A percentile compares a stretch with the other conserved stretches of the same genome.
Evolutionary conservation across 2,329 filamentous ascomycete species (phyloP).

Genomic region (Phyllosticta citribraziliensis): DNA sequence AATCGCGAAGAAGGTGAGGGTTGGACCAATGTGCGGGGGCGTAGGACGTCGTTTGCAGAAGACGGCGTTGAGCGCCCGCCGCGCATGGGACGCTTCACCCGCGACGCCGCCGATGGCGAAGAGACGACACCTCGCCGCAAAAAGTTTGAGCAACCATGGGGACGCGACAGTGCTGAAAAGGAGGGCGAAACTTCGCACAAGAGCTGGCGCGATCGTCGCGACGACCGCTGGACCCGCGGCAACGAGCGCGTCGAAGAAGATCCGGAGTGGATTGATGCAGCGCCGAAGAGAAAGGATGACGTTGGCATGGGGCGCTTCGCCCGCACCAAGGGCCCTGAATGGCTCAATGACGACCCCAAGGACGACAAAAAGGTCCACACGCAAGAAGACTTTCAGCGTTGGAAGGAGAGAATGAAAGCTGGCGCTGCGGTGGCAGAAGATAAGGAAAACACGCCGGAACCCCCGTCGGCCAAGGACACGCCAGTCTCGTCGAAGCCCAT

Average conservation of each 20-base stretch:
- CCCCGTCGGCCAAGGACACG: slow-evolving; percentile 16
- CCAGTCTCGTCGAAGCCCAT: slow-evolving; percentile 37
- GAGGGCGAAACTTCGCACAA: slow-evolving; percentile 40
- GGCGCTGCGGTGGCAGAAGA: slow-evolving; percentile 40
- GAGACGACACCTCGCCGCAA: slow-evolving; percentile 51
- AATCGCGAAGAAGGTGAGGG: slow-evolving; percentile 52
- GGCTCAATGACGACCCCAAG: slow-evolving; percentile 61
- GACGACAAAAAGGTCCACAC: slow-evolving; percentile 67
- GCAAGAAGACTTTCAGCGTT: slow-evolving; percentile 85
- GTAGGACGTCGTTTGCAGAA: slow-evolving; percentile 58
- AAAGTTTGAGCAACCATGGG: slow-evolving; percentile 64
- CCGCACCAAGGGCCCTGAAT: slow-evolving; percentile 51
- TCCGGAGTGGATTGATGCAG: slow-evolving; percentile 8
- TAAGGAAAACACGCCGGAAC: slow-evolving; percentile 30
- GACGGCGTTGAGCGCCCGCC: slow-evolving; percentile 64
- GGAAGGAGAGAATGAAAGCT: slow-evolving; percentile 85
- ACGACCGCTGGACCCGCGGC: slow-evolving; percentile 44
- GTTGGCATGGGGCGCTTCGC: slow-evolving; percentile 7
- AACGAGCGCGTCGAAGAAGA: slow-evolving; percentile 38
- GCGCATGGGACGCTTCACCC: slow-evolving; percentile 38
- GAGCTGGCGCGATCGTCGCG: slow-evolving; percentile 47
- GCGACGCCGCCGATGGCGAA: slow-evolving; percentile 41
- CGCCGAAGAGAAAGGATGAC: slow-evolving; percentile 51
- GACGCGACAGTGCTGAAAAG: slow-evolving; percentile 44
- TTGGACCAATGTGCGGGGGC: slow-evolving; percentile 64